phyloP scores from a whole-genome alignment of 1,139 yeast species.

The Blastobotrys ciferrii region DNA sequence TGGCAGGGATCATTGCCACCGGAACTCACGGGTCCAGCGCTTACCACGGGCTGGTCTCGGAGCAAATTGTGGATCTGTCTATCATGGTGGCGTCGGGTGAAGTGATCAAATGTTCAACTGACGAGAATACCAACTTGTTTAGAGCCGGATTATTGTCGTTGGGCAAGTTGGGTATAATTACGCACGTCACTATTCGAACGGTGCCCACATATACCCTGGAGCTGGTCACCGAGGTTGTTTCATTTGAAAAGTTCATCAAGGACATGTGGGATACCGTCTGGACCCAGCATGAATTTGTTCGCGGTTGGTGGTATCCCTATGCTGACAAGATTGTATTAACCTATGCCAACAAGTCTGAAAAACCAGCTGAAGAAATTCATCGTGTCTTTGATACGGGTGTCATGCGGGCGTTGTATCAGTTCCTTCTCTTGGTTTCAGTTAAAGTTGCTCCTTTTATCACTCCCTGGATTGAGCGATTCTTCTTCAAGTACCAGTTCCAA shows the following conservation, averaged over 20 bases:
- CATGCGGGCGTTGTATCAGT: slow-evolving; percentile 78
- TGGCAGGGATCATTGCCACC: slow-evolving; percentile 92
- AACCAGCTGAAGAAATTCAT: slow-evolving; percentile 64
- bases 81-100: slow-evolving; percentile 68
- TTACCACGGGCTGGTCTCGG: slow-evolving; percentile 85
- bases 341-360: slow-evolving; percentile 76
- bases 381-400: slow-evolving; percentile 83
- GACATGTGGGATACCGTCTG: slow-evolving; percentile 54
- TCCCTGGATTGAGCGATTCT: slow-evolving; percentile 80
- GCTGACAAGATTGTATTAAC: slow-evolving; percentile 80
- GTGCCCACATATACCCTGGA: slow-evolving; percentile 81
- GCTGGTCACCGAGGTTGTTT: slow-evolving; percentile 77
- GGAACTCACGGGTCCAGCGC: slow-evolving; percentile 97
- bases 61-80: slow-evolving; percentile 77
- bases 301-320: slow-evolving; percentile 99
- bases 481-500: slow-evolving; percentile 80
- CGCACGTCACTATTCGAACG: slow-evolving; percentile 80
- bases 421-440: slow-evolving; percentile 75
- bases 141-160: slow-evolving; percentile 82
- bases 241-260: slow-evolving; percentile 68
- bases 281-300: slow-evolving; percentile 85
- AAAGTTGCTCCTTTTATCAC: slow-evolving; percentile 70
- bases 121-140: slow-evolving; percentile 66
- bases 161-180: slow-evolving; percentile 90
- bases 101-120: slow-evolving; percentile 64